Evolutionary conservation across 1,284 basidiomycete genomes (phyloP), one percentile per base, ranked within the genome.

Genomic region (Cryptococcus amylolentus): DNA sequence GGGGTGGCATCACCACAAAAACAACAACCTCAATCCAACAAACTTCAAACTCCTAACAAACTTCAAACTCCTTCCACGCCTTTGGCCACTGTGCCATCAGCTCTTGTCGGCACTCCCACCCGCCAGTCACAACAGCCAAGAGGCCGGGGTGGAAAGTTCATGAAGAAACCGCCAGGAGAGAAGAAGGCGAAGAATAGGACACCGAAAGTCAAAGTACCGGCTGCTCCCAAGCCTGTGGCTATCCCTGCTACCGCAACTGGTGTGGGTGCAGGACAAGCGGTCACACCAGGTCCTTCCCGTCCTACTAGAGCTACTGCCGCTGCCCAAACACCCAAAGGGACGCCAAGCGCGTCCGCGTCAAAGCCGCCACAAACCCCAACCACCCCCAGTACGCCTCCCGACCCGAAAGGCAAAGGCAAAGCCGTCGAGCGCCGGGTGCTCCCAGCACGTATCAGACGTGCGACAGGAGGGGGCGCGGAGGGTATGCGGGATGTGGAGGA

Each of bases 381-480:
- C 20, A 18, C 46, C 12, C 41, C 20, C 41, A 13, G 16, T 13
- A 23, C n/a, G 8, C 46, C 27, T 48, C 10, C n/a, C 23, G 27
- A 37, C 12, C 14, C 49, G 23, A 58, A 58, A 35, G 48, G 42
- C 2, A 58, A 61, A 27, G 62, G 28, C 13, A 58, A 52, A 42
- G 50, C 52, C 26, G 51, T 57, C 16, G 85, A 85, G 72, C 87
- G 86, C 75, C 85, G 90, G 73, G 85, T 91, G 45, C 78, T 89
- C 52, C 89, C 89, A 37, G 84, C 87, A 70, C 84, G 90, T 64
- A 83, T 87, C 54, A 82, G 88, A 63, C 83, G 89, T 56, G 86
- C 88, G 50, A 88, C 87, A 4, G 86, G 87, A 40, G 86, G 86
- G 3, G 77, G 77, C 39, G 83, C 65, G 23, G 73, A 76, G 48